phyloP scores from a whole-genome alignment of 2,329 filamentous ascomycete species.

The Aureobasidium sp. region DNA sequence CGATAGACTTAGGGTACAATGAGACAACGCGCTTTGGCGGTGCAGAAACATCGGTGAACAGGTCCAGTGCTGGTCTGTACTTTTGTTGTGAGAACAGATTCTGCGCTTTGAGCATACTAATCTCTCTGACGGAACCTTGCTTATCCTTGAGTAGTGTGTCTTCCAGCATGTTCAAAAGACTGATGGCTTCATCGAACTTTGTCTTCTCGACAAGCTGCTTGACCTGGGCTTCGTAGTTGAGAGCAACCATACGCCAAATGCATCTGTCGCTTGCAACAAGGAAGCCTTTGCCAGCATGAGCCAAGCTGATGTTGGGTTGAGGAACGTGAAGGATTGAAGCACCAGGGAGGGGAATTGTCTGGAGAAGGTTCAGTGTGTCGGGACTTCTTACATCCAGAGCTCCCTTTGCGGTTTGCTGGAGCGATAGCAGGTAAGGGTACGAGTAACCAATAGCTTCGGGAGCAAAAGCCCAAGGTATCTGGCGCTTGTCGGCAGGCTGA shows the following conservation, averaged over 20 bases:
- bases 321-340: conserved; percentile 85
- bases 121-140: conserved; percentile 67
- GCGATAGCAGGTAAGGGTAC: conserved; percentile 86
- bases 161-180: conserved; percentile 80
- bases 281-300: conserved; percentile 93
- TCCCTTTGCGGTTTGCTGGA: conserved; percentile 72
- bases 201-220: conserved; percentile 68
- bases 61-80: conserved; percentile 77
- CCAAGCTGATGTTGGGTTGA: conserved; percentile 86
- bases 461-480: conserved; percentile 85
- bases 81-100: conserved; percentile 72
- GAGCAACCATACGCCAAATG: conserved; percentile 93
- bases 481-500: conserved; percentile 71
- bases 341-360: conserved; percentile 73
- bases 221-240: conserved; percentile 85
- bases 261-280: conserved; percentile 83
- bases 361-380: conserved; percentile 80
- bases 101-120: conserved; percentile 89
- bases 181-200: conserved; percentile 85
- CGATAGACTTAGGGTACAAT: conserved; percentile 75
- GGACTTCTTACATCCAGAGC: conserved; percentile 87
- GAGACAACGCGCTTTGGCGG: conserved; percentile 82
- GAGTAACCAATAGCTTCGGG: conserved; percentile 93
- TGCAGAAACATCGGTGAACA: conserved; percentile 85
- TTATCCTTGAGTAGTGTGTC: conserved; percentile 85